Conservation (phyloP, 306 rosid species). For the Castanopsis chinensis region DNA sequence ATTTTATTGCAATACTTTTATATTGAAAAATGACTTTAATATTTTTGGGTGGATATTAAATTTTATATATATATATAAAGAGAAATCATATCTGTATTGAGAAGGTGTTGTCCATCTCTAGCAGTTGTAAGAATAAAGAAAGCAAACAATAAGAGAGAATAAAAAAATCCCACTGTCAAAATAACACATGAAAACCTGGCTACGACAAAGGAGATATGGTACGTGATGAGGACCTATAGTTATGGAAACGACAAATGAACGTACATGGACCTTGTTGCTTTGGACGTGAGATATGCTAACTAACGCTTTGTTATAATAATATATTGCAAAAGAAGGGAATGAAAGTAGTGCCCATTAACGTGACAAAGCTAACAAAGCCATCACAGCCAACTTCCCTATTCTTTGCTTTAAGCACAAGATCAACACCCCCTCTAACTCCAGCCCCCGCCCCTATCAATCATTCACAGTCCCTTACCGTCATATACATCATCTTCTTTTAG, state of each 20-base stretch:
- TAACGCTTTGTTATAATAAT: neutral
- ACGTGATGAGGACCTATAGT: neutral
- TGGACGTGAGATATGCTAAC: neutral
- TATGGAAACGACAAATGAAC: neutral
- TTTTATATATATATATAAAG: too few relatives aligned
- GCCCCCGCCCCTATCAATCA: neutral
- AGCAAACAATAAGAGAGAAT: neutral
- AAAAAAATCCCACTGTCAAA: neutral
- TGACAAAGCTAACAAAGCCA: neutral
- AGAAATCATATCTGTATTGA: too few relatives aligned
- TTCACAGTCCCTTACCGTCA: too few relatives aligned
- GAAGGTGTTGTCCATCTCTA: too few relatives aligned
- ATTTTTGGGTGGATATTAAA: too few relatives aligned
- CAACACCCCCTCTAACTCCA: neutral
- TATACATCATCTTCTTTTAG: too few relatives aligned
- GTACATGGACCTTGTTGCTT: neutral
- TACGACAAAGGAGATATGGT: neutral
- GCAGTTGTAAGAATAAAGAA: neutral
- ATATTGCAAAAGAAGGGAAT: neutral
- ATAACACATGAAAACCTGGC: neutral
- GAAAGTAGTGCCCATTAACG: neutral
- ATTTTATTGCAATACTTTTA: too few relatives aligned
- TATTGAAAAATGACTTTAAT: too few relatives aligned
- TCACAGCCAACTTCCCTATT: neutral
- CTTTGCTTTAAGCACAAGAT: slow-evolving; percentile 1